Evolutionary conservation across 257 asterid species (phyloP), one percentile per base, ranked within the genome.

Genomic region (Ballota nigra): DNA sequence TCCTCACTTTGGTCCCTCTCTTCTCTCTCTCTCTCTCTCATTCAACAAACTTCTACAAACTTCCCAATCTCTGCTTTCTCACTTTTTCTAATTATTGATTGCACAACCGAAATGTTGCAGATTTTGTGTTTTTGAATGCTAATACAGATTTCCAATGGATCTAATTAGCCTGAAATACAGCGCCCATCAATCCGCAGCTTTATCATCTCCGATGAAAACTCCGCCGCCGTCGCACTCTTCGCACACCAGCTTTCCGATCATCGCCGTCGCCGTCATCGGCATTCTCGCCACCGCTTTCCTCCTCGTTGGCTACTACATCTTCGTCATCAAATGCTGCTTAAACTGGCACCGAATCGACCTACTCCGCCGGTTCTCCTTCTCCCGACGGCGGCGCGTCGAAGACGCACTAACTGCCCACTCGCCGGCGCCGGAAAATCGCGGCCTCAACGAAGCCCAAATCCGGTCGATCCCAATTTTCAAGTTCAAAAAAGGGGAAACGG

Each of bases 311-410:
- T 94, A 89, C 93, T 94, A 94, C 84, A 69, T 94, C 2, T 91
- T 94, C 68, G 96, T 87, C 45, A 94, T 91, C 78, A 94, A 94
- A 68, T 91, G 97, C 76, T 91, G 98, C 86, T 69, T 91, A 23
- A 91, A 63, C 80, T 89, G 97, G 96, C 95, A 89, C 79, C 55
- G 95, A 5, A 86, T 90, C 78, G 98, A 91, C 43, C 79, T 94
- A 0, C 56, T 89, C 0, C 19, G 85, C 34, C 88, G 92, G 15
- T 83, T 87, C 64, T 84, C 96, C 0, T 59, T 85, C 79, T 87
- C 96, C 18, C 61, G 86, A 31, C 63, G 86, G 13, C 85, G 83
- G 2, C 72, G 26, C 0, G 74, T 55, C n/a, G 84, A 89, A 12
- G 83, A 81, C 82, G 84, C 85, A 34, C 26, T 68, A 1, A n/a